Evolutionary conservation across 768 basidiomycete genomes (phyloP), one percentile per base, ranked within the genome.

Genomic region (Boletus subparvulus): DNA sequence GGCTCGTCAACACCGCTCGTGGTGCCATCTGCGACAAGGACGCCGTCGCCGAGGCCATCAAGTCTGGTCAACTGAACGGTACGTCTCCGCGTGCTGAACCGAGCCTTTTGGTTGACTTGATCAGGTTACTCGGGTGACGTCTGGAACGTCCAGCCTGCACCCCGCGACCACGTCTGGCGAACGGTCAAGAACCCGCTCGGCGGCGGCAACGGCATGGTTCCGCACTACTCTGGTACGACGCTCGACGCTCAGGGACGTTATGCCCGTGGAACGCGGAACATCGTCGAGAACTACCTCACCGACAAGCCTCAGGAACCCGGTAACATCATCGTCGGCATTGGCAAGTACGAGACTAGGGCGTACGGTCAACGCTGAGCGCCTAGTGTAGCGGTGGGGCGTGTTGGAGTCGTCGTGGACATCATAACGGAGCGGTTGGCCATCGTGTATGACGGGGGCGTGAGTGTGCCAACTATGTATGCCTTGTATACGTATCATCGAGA

Each of bases 1-100:
- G 89, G 88, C 83, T 95, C 65, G 87, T 96, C 68, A 96, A 96
- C 82, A 93, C 92, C 30, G 91, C 92, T 50, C 90, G 92, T 63
- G 94, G 94, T 43, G 94, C 94, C 41, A 93, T 96, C 65, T 92
- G 90, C 69, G 86, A 92, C 74, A 85, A 85, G 62, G 84, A 92
- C 59, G 92, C 84, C 42, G 87, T 95, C 56, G 85, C 87, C 5
- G 84, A 70, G 0, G 92, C 93, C 13, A 70, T 96, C 54, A 78
- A 83, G 75, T 85, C 81, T 50, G 93, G 93, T 17, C 88, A 91
- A 32, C 72, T 95, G 59, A 71, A 75, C 53, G 93, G 87, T 73
- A 43, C 47, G 61, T 63, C 14, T 16, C 17, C 17, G 28, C 8
- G 2, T 47, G 26, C 51, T 54, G 12, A 61, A 26, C 13, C 26